Conservation (phyloP, 371 early-diverging fungal genomes). For the Mucor ambiguus region DNA sequence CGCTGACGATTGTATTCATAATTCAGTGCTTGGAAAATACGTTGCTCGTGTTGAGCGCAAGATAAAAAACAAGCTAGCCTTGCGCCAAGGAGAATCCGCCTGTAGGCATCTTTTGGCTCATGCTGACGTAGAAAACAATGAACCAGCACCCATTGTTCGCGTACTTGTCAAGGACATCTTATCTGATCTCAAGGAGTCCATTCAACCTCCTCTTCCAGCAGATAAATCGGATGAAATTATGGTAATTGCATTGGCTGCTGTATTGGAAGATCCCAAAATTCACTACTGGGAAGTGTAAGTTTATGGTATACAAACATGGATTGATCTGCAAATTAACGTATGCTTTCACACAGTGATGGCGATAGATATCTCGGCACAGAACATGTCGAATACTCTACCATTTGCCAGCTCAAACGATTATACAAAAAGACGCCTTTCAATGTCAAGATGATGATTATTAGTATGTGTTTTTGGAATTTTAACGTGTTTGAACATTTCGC, state of each 20-base stretch:
- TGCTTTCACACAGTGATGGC: neutral
- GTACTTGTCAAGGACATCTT: slow-evolving; percentile 4
- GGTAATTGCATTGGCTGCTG: slow-evolving; percentile 11
- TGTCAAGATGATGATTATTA: slow-evolving; percentile 9
- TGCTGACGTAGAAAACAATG: neutral
- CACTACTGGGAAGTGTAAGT: slow-evolving; percentile 25
- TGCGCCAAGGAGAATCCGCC: slow-evolving; percentile 17
- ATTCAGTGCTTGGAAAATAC: slow-evolving; percentile 15
- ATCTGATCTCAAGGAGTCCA: neutral
- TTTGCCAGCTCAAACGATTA: slow-evolving; percentile 5
- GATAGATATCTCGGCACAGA: slow-evolving; percentile 13
- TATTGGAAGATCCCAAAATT: slow-evolving; percentile 19
- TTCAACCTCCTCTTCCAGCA: neutral
- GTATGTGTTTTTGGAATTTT: neutral
- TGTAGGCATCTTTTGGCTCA: slow-evolving; percentile 13
- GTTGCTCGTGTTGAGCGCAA: slow-evolving; percentile 17
- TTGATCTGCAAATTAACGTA: neutral
- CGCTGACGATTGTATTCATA: slow-evolving; percentile 28
- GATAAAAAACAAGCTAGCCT: slow-evolving; percentile 16
- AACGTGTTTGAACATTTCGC: neutral
- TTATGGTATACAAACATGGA: neutral
- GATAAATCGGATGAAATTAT: slow-evolving; percentile 20
- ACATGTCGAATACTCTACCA: neutral
- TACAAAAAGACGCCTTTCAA: slow-evolving; percentile 4
- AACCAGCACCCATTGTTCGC: neutral